These are phyloP conservation scores for Calonectria pseudoturangicola DNA, from an alignment of 2,329 filamentous ascomycete species.

Conservation along the genomic window DNA sequence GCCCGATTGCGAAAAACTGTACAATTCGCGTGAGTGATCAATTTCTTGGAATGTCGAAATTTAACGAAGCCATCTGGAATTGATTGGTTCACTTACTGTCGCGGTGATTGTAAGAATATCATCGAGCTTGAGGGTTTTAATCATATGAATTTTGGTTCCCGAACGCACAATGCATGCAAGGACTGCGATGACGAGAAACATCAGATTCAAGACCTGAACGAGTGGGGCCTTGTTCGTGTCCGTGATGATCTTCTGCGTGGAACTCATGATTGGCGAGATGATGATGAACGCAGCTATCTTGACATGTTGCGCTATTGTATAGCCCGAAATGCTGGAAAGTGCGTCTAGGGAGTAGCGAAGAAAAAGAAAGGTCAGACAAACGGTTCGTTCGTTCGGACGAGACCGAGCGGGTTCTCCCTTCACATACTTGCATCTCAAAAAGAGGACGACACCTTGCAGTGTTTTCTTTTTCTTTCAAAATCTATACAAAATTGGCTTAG, in stretches of 20 bases:
- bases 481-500: constrained; percentile 3
- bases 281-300: neutral
- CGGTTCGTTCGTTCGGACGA: neutral
- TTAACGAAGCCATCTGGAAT: neutral
- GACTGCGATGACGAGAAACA: constrained; percentile 55
- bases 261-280: constrained; percentile 44
- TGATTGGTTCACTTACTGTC: constrained; percentile 47
- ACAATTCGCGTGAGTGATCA: constrained; percentile 7
- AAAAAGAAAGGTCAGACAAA: neutral
- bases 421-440: neutral
- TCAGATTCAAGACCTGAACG: constrained; percentile 54
- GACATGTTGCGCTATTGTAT: constrained; percentile 1
- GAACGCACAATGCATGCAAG: constrained; percentile 52
- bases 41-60: neutral
- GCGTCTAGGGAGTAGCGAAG: neutral
- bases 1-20: constrained; percentile 48
- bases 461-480: constrained; percentile 2
- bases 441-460: neutral
- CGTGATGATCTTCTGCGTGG: constrained; percentile 53
- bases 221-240: constrained; percentile 57
- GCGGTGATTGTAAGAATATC: constrained; percentile 52
- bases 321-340: neutral
- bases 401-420: constrained; percentile 7
- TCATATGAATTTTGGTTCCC: constrained; percentile 56
- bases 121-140: constrained; percentile 53